These are phyloP conservation scores for Paraleonurus japonicus DNA, from an alignment of 257 asterid genomes.

Conservation along the genomic window DNA sequence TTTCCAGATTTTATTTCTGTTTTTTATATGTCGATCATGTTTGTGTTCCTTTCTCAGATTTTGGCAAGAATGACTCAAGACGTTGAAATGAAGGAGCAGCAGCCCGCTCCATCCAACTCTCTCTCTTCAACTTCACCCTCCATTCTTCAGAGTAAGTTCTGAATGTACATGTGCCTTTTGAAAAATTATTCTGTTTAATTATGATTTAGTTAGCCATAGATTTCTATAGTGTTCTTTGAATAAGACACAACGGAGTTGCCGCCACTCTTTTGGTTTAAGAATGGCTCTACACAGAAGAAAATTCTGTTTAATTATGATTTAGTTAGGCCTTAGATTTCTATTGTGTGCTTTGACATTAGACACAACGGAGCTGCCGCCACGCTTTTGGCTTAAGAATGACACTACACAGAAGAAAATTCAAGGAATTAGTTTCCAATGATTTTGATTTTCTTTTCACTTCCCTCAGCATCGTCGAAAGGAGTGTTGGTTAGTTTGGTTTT, in stretches of 20 bases:
- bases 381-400: not conserved
- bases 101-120: conserved; percentile 52
- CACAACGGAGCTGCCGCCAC: not conserved
- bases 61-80: conserved; percentile 64
- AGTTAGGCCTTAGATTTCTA: not conserved
- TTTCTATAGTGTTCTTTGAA: not conserved
- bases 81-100: conserved; percentile 81
- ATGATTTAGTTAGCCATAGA: not conserved
- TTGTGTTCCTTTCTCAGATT: conserved; percentile 40
- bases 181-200: not conserved
- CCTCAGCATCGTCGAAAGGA: not conserved
- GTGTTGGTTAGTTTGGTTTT: not conserved
- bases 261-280: not conserved
- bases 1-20: conserved; percentile 24
- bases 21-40: conserved; percentile 22
- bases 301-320: not conserved
- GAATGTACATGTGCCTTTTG: not conserved
- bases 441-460: not conserved
- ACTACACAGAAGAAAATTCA: not conserved
- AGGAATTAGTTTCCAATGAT: not conserved
- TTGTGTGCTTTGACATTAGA: not conserved
- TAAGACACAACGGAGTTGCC: not conserved
- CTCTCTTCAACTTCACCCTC: conserved; percentile 41
- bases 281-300: not conserved
- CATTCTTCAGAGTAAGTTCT: conserved; percentile 49